These are phyloP conservation scores for Odontarrhena argentea DNA, from an alignment of 345 rosid genomes.

Conservation along the genomic window DNA sequence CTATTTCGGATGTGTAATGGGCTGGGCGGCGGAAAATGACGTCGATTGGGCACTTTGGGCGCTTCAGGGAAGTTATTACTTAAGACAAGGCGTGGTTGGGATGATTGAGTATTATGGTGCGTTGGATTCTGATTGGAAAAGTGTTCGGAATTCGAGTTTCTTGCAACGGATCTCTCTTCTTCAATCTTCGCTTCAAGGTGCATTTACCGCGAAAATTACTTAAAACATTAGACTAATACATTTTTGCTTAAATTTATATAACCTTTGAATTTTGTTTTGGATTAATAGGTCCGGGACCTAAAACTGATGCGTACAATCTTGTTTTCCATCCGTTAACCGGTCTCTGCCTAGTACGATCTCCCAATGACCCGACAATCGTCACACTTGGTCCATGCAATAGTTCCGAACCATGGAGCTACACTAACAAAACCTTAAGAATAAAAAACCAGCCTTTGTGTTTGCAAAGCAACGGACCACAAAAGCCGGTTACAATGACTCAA, in stretches of 20 bases:
- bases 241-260: not conserved
- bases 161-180: constrained; percentile 58
- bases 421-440: constrained; percentile 48
- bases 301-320: constrained; percentile 52
- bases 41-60: constrained; percentile 91
- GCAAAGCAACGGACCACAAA: constrained; percentile 47
- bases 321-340: constrained; percentile 85
- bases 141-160: constrained; percentile 58
- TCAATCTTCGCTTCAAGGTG: constrained; percentile 70
- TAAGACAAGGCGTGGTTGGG: constrained; percentile 72
- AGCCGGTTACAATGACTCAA: constrained; percentile 48
- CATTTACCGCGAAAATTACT: not conserved
- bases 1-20: constrained; percentile 69
- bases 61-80: constrained; percentile 73
- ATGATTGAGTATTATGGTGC: constrained; percentile 66
- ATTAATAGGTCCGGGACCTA: constrained; percentile 75
- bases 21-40: constrained; percentile 76
- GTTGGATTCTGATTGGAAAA: constrained; percentile 66
- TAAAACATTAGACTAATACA: not conserved
- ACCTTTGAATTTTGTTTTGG: constrained; percentile 26
- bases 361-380: constrained; percentile 40
- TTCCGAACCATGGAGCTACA: constrained; percentile 79
- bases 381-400: constrained; percentile 67
- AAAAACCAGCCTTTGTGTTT: constrained; percentile 69
- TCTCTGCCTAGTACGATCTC: constrained; percentile 60